A percentile compares a stretch with the other conserved stretches of the same genome.
Evolutionary conservation across 345 rosid species (phyloP).

Genomic region (Bruguiera gymnorhiza): DNA sequence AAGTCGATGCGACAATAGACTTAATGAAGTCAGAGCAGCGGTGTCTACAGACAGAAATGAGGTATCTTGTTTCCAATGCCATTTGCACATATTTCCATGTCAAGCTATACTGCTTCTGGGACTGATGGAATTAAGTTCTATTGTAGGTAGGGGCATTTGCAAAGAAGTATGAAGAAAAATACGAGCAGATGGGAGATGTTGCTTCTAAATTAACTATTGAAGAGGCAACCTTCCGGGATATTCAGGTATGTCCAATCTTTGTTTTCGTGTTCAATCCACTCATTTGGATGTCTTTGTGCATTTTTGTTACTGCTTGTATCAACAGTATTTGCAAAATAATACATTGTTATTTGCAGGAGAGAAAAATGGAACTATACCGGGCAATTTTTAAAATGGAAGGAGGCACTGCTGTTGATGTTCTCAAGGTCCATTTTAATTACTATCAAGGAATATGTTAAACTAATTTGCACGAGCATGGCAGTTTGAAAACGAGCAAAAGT

Average conservation of each 20-base stretch:
- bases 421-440: constrained; percentile 44
- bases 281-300: neutral
- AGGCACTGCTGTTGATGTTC: constrained; percentile 45
- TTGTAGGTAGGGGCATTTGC: constrained; percentile 69
- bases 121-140: constrained; percentile 15
- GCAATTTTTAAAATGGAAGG: constrained; percentile 85
- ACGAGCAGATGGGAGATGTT: constrained; percentile 80
- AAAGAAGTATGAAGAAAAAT: constrained; percentile 90
- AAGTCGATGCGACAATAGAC: constrained; percentile 90
- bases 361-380: constrained; percentile 85
- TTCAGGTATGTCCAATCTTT: constrained; percentile 60
- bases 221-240: constrained; percentile 95
- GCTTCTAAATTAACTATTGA: constrained; percentile 87
- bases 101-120: constrained; percentile 20
- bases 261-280: neutral
- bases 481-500: too few species aligned
- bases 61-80: constrained; percentile 44
- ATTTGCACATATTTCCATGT: constrained; percentile 12
- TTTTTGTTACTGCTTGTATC: neutral
- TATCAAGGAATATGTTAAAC: too few species aligned
- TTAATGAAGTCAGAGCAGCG: constrained; percentile 84
- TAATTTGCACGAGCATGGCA: too few species aligned
- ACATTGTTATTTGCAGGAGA: constrained; percentile 55
- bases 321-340: neutral
- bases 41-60: constrained; percentile 76